Conservation (phyloP, 225 moss, liverwort and hornwort species). For the Antitrichia curtipendula region DNA sequence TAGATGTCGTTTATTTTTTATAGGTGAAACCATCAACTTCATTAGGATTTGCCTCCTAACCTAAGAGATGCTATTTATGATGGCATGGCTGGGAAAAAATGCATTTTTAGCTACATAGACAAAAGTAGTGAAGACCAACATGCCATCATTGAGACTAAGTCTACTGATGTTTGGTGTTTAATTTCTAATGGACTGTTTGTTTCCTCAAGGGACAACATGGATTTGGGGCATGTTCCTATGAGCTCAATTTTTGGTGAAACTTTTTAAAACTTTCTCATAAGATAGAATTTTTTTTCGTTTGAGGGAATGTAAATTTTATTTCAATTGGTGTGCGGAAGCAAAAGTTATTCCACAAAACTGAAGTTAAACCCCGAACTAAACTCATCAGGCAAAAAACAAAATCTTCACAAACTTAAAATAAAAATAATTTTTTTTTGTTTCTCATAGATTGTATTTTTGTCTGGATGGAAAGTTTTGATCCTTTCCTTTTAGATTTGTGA, state of each 20-base stretch:
- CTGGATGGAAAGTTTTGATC: too few relatives aligned
- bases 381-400: accelerated
- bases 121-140: accelerated
- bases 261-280: neutral
- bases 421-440: too few relatives aligned
- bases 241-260: neutral
- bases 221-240: neutral
- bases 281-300: accelerated
- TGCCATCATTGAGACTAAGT: too few relatives aligned
- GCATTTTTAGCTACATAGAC: too few relatives aligned
- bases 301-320: too few relatives aligned
- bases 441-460: too few relatives aligned
- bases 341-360: neutral
- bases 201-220: accelerated
- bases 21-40: neutral
- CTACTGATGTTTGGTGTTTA: neutral
- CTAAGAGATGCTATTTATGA: accelerated
- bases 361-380: too few relatives aligned
- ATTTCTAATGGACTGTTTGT: too few relatives aligned
- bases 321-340: neutral
- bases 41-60: neutral
- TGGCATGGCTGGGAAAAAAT: accelerated
- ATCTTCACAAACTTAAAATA: neutral
- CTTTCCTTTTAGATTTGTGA: too few relatives aligned
- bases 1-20: neutral